Base-by-base conservation (phyloP, 2,329 filamentous ascomycete species). In the Verticillium nonalfalfae region DNA sequence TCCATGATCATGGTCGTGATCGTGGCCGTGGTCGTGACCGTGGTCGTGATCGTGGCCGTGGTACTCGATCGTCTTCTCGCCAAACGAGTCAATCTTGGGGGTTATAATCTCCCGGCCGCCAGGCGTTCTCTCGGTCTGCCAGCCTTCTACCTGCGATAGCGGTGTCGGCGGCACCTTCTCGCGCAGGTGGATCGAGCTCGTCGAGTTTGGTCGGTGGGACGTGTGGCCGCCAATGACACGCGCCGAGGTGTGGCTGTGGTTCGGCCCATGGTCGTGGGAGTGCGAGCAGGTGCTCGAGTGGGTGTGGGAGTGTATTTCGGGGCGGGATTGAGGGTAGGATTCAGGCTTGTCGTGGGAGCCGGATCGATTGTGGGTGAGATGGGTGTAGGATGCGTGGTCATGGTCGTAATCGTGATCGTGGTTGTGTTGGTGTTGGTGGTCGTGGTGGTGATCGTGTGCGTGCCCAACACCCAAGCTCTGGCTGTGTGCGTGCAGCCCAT, bases 41-140 rank as follows among this genome's bases (percentile, higher is more conserved):
- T 63, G 61, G 18, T 21, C 31, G 55, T 70, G 67, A 35, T 64
- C 59, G 57, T 74, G 68, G 31, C 66, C 62, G 39, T 73, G 66
- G 13, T 56, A 31, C 18, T 15, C 39, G 39, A 4, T 4, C 26
- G 21, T 50, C 45, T 50, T 50, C 45, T 50, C 45, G 6, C 45
- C n/a, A 57, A 21, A 68, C 60, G 35, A 63, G 60, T 55, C 63
- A 26, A 58, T 56, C 31, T 58, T 64, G 2, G 72, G 74, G 2
- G 74, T 72, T 38, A 80, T 66, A 39, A 80, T 66, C 13, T 72
- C 73, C 64, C 74, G 77, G 6, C 77, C 78, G 57, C 76, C 75
- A 1, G 74, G 70, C 3, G 76, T 79, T 45, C 66, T 73, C 57
- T 75, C 76, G 40, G 74, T 71, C 62, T 72, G 76, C 77, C 78